Evolutionary conservation across 805 yeast genomes (phyloP), one percentile per base, ranked within the genome.

Genomic region (Brettanomyces custersianus): DNA sequence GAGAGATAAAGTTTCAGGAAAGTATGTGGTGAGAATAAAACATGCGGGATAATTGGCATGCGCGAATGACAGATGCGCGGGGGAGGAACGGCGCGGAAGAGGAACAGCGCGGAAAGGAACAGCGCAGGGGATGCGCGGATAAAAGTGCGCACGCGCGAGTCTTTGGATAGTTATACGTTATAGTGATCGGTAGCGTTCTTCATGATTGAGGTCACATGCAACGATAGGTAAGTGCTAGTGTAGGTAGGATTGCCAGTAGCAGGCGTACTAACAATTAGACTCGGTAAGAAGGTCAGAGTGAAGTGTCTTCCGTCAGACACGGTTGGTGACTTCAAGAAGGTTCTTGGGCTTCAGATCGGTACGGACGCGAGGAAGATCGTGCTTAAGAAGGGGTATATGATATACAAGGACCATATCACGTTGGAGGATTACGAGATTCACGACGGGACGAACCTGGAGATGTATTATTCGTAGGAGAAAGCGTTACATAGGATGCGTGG

Each of bases 371-470:
- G 77, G 16, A 76, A 75, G 44, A 57, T 80, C 38, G 74, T 82
- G 1, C 65, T 90, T 43, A 88, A 86, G 56, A 88, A 85, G 52
- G 96, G 96, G 2, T 79, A 86, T 49, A 80, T 75, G 45, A 73
- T 83, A 0, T 77, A 74, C 55, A 92, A 92, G 53, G 92, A 90
- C 51, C 96, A 88, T 54, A 90, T 90, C 37, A 70, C 88, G 1
- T 64, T 90, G 31, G 95, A 81, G n/a, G 98, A 90, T 57, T 90
- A 92, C 53, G 98, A 90, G 55, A 77, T 90, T 15, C 95, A 87
- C 51, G 80, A 87, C 55, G 94, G 95, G 8, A 79, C 82, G 41
- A 85, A 80, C 56, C 59, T 90, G 45, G 98, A 90, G 59, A 61
- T 90, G 55, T 92, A 85, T 49, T 82, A 82, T 52, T 63, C 77